These are phyloP conservation scores for Lentinula sp. DNA, from an alignment of 768 basidiomycete species.

Conservation along the genomic window DNA sequence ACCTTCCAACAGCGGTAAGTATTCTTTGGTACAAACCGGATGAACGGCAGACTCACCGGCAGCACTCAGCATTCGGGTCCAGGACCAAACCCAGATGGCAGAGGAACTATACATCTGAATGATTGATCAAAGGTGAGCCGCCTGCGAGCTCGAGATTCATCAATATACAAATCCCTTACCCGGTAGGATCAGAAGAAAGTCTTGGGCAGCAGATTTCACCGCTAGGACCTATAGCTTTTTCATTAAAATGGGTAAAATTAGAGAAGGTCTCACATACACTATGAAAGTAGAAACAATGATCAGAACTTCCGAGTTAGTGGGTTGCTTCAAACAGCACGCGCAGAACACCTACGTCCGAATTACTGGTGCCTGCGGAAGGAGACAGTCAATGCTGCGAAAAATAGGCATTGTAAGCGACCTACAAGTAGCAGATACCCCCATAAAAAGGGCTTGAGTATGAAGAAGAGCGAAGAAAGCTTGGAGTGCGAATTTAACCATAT, in stretches of 20 bases:
- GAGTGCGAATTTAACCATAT: not conserved
- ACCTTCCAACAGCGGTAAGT: no score
- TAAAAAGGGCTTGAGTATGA: not conserved
- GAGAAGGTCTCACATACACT: not conserved
- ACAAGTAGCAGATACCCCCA: not conserved
- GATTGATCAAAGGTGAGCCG: not conserved
- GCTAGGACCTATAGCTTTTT: not conserved
- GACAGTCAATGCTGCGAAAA: no score
- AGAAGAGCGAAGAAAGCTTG: not conserved
- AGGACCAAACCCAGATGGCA: not conserved
- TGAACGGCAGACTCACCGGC: no score
- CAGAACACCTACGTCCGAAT: not conserved
- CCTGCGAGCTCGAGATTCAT: not conserved
- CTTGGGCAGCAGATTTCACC: slow-evolving; percentile 1
- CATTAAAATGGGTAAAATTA: not conserved
- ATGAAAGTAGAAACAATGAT: not conserved
- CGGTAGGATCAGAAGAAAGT: not conserved
- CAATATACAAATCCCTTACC: not conserved
- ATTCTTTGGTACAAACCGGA: no score
- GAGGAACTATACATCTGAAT: not conserved
- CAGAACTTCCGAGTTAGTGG: no score
- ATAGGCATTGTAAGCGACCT: not conserved
- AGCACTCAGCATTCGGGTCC: not conserved
- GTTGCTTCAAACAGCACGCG: no score
- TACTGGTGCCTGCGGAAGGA: not conserved